A percentile compares a stretch with the other conserved stretches of the same genome.
Evolutionary conservation across 1,284 basidiomycete genomes (phyloP).

Genomic region (Heterobasidion occidentale): DNA sequence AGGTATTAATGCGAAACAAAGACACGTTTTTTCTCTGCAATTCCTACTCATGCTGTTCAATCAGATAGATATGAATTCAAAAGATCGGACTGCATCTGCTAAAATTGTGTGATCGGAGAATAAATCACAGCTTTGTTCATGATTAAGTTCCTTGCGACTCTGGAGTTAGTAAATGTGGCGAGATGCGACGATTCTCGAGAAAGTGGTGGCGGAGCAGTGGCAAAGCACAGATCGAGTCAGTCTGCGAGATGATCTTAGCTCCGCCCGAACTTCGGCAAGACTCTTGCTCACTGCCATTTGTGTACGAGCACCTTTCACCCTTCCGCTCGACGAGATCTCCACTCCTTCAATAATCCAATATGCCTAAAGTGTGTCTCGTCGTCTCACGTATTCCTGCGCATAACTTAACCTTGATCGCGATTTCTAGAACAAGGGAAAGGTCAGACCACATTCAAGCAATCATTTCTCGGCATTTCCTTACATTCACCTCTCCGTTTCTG

Average conservation of each 20-base stretch:
- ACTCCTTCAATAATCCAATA: constrained; percentile 17
- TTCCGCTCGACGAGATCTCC: not conserved
- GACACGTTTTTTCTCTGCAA: too few species aligned
- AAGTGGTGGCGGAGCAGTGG: too few species aligned
- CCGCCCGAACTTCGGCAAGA: not conserved
- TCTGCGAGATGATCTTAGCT: not conserved
- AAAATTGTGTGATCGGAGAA: too few species aligned
- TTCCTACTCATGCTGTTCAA: too few species aligned
- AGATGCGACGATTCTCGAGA: too few species aligned
- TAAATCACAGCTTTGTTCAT: too few species aligned
- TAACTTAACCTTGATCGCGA: constrained; percentile 4
- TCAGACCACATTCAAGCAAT: constrained; percentile 16
- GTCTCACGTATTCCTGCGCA: constrained; percentile 12
- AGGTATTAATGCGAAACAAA: too few species aligned
- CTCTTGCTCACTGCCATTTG: not conserved
- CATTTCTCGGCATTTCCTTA: not conserved
- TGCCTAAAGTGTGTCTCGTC: constrained; percentile 46
- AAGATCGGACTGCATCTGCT: too few species aligned
- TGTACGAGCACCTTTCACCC: not conserved
- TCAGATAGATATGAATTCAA: too few species aligned
- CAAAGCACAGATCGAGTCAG: not conserved
- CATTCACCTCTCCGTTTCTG: not conserved
- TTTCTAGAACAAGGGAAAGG: constrained; percentile 76
- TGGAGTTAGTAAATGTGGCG: too few species aligned
- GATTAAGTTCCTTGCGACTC: too few species aligned